Base-by-base conservation (phyloP, 2,329 filamentous ascomycete species). In the Scedosporium minutisporum region DNA sequence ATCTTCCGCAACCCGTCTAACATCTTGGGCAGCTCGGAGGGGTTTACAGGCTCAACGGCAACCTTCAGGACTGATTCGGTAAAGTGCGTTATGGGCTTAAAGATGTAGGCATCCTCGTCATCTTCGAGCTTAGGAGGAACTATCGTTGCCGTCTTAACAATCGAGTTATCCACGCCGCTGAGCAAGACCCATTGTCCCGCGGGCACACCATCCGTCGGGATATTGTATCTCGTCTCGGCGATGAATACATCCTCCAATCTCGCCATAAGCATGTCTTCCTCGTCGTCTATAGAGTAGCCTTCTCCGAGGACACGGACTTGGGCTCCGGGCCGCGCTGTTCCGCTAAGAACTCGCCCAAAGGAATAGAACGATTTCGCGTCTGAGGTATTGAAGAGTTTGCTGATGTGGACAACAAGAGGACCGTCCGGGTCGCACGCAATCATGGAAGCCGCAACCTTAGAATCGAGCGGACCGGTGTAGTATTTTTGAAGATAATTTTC, bases 51-150 rank as follows among this genome's bases (percentile, higher is more conserved):
- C 76, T 99, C 95, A 7, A 99, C 93, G 0, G 95, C 95, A 41
- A 99, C 89, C 78, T 99, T 99, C 75, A 99, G 89, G 1, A 99
- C 93, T 0, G 93, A 97, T 73, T 99, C 91, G 38, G 95, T 97
- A 76, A 97, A 96, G 76, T 99, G 95, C 7, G 87, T 86, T 64
- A 99, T 84, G 0, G 95, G 93, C 66, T 87, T 89, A 83, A 99
- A 97, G 70, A 99, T 96, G 74, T 96, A 96, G 0, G 91, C 92
- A 65, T 96, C 92, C 73, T 97, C 93, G 57, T 95, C 86, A 61
- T 96, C 88, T 27, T 91, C 88, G 7, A 96, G 81, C 67, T 87
- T 88, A 46, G 86, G 85, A 1, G 91, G 86, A 33, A 99, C 86
- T 58, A 99, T 82, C 0, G 95, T 99, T 7, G 95, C 95, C 2